Percentiles rank a stretch among this genome's conserved stretches.
Conservation (phyloP, 306 rosid genomes). For the Sicyos baderoa region DNA sequence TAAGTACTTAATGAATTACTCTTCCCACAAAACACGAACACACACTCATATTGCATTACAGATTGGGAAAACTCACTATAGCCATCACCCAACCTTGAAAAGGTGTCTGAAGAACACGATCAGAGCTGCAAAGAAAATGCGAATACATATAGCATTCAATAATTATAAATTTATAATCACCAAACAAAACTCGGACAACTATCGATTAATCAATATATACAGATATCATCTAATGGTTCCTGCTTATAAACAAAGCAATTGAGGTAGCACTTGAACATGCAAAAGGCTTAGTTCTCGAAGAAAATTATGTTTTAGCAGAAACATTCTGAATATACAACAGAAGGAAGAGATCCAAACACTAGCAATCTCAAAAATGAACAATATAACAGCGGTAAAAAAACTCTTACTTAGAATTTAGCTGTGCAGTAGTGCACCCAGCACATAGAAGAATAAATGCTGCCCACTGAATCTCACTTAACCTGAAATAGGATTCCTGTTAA, state of each 20-base stretch:
- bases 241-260: background rate
- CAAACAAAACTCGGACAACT: background rate
- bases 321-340: background rate
- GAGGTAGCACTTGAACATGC: background rate
- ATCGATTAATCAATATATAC: background rate
- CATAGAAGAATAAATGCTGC: conserved; percentile 89
- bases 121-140: conserved; percentile 55
- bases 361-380: background rate
- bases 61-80: conserved; percentile 63
- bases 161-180: conserved; percentile 1
- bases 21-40: background rate
- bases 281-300: background rate
- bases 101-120: conserved; percentile 86
- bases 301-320: background rate
- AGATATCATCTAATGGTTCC: background rate
- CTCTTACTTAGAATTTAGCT: conserved; percentile 77
- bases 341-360: conserved; percentile 1
- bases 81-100: conserved; percentile 97
- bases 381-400: conserved; percentile 9
- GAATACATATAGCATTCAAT: background rate
- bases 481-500: conserved; percentile 30
- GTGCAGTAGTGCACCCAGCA: conserved; percentile 93
- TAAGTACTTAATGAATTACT: background rate
- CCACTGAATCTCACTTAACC: conserved; percentile 96
- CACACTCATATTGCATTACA: conserved; percentile 8